Evolutionary conservation across 2,329 filamentous ascomycete species (phyloP).

Genomic region (Ascocoryne sarcoides): DNA sequence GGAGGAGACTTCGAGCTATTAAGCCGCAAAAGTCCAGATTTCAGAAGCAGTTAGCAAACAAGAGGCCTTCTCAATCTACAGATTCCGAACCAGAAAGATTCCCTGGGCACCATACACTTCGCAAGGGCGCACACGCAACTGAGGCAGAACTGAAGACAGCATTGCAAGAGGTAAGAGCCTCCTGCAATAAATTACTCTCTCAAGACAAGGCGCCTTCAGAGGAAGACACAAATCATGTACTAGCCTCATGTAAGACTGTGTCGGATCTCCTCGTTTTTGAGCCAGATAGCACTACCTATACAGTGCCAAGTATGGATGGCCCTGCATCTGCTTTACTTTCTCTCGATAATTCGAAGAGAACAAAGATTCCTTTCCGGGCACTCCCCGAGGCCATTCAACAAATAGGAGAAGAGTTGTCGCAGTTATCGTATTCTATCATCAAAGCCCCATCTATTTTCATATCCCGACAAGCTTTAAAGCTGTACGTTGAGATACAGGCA

Average conservation of each 20-base stretch:
- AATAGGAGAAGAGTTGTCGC: conserved; percentile 42
- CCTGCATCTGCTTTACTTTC: conserved; percentile 48
- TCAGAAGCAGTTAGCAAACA: conserved; percentile 1
- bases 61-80: neutral
- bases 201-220: conserved; percentile 18
- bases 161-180: conserved; percentile 15
- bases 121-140: conserved; percentile 4
- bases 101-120: neutral
- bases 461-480: conserved; percentile 58
- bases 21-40: conserved; percentile 3
- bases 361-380: conserved; percentile 12
- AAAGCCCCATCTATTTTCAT: conserved; percentile 72
- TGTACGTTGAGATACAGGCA: conserved; percentile 71
- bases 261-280: conserved; percentile 20
- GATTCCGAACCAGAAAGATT: too few relatives aligned
- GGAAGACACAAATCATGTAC: conserved; percentile 11
- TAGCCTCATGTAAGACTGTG: conserved; percentile 19
- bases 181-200: conserved; percentile 17
- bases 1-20: conserved; percentile 9
- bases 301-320: conserved; percentile 14
- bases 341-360: conserved; percentile 27
- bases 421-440: conserved; percentile 60
- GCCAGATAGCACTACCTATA: conserved; percentile 4
- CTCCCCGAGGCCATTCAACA: conserved; percentile 9
- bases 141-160: conserved; percentile 16